Percentiles rank a stretch among this genome's conserved stretches.
Conservation (phyloP, 73 alveolate genomes). For the Chromera velia region DNA sequence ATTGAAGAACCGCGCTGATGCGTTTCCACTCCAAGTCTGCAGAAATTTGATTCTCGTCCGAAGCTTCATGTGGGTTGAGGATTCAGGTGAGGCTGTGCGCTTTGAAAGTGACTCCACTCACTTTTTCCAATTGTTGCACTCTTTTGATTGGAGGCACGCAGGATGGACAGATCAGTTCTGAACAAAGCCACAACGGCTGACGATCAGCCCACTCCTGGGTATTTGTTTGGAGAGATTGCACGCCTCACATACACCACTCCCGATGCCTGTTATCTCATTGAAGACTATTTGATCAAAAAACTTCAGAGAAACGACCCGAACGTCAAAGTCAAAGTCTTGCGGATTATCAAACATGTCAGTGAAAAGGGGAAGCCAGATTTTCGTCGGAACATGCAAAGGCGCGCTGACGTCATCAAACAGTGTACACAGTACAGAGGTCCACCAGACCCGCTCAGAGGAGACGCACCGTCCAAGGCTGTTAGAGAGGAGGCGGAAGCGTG, state of each 20-base stretch:
- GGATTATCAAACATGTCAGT: slow-evolving; percentile 34
- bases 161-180: slow-evolving; percentile 40
- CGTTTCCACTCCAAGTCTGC: too few relatives aligned
- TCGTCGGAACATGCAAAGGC: slow-evolving; percentile 23
- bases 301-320: slow-evolving; percentile 24
- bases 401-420: slow-evolving; percentile 33
- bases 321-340: slow-evolving; percentile 17
- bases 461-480: not conserved
- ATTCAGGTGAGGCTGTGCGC: too few relatives aligned
- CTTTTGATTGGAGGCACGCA: too few relatives aligned
- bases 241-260: slow-evolving; percentile 22
- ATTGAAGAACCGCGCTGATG: too few relatives aligned
- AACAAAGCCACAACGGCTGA: slow-evolving; percentile 42
- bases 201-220: slow-evolving; percentile 43
- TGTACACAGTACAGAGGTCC: slow-evolving; percentile 35
- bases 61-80: too few relatives aligned
- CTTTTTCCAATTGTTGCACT: too few relatives aligned
- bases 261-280: slow-evolving; percentile 30
- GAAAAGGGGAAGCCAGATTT: slow-evolving; percentile 44
- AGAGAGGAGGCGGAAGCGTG: not conserved
- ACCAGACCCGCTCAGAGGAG: slow-evolving; percentile 38
- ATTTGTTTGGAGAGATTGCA: slow-evolving; percentile 22
- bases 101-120: too few relatives aligned
- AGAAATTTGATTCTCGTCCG: too few relatives aligned
- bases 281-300: slow-evolving; percentile 35